Conservation (phyloP, 2,329 filamentous ascomycete genomes). For the Ceratocystiopsis brevicomis region DNA sequence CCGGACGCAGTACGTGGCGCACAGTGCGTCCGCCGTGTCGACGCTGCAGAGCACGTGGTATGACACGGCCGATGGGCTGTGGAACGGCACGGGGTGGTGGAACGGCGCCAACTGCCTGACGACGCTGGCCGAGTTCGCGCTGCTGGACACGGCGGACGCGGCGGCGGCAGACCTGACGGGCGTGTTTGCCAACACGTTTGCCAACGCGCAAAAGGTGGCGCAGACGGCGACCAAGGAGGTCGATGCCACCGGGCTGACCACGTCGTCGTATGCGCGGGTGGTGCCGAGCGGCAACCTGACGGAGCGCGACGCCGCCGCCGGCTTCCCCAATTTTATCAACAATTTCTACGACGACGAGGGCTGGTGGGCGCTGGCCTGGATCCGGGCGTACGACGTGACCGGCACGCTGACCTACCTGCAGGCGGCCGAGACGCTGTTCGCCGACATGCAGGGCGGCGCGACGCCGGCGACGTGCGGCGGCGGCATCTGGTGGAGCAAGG, state of each 20-base stretch:
- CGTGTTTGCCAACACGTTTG: conserved; percentile 26
- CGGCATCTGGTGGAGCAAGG: conserved; percentile 39
- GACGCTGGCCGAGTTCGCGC: conserved; percentile 35
- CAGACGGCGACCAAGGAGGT: conserved; percentile 12
- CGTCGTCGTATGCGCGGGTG: conserved; percentile 19
- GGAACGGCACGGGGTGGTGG: conserved; percentile 53
- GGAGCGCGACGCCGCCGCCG: conserved; percentile 17
- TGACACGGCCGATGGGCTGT: conserved; percentile 38
- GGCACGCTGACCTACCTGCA: conserved; percentile 27
- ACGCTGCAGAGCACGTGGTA: conserved; percentile 40
- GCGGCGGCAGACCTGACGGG: conserved; percentile 20
- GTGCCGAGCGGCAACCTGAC: conserved; percentile 4
- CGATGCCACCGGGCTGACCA: neutral
- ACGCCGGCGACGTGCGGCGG: conserved; percentile 27
- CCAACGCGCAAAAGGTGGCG: conserved; percentile 22
- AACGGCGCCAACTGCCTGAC: conserved; percentile 51
- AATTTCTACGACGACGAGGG: conserved; percentile 42
- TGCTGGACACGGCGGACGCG: conserved; percentile 14
- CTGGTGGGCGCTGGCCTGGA: conserved; percentile 43
- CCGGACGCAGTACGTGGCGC: conserved; percentile 14
- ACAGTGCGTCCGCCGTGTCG: conserved; percentile 17
- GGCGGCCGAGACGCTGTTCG: conserved; percentile 31
- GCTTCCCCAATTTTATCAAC: conserved; percentile 30
- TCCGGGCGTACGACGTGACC: conserved; percentile 33
- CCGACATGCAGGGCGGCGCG: conserved; percentile 30